Percentiles rank a stretch among this genome's conserved stretches.
phyloP scores from a whole-genome alignment of 371 early-diverging fungal species.

The Apophysomyces ossiformis region DNA sequence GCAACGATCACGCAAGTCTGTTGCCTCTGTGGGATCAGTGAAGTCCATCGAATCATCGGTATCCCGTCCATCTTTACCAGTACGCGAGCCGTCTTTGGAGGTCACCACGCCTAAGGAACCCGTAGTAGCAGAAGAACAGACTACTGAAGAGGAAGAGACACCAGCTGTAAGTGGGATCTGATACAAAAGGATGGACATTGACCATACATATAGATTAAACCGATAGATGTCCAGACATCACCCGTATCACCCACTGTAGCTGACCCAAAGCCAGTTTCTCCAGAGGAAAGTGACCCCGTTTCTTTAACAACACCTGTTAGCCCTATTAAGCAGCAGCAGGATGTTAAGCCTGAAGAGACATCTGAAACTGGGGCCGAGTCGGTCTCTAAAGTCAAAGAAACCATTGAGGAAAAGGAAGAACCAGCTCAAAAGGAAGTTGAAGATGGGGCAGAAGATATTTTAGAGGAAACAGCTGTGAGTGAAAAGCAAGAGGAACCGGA shows the following conservation, averaged over 20 bases:
- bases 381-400: slow-evolving; percentile 1
- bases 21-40: slow-evolving; percentile 26
- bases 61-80: slow-evolving; percentile 7
- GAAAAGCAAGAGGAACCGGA: slow-evolving; percentile 4
- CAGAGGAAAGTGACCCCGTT: slow-evolving; percentile 14
- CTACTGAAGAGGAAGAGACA: neutral
- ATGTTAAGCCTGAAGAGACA: neutral
- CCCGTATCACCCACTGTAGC: slow-evolving; percentile 19
- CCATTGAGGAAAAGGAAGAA: slow-evolving; percentile 18
- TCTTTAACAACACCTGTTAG: slow-evolving; percentile 2
- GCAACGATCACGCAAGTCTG: slow-evolving; percentile 24
- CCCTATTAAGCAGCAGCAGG: slow-evolving; percentile 8
- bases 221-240: slow-evolving; percentile 5
- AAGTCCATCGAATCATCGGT: slow-evolving; percentile 23
- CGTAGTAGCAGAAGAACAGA: neutral
- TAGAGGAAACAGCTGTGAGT: neutral
- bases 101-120: neutral
- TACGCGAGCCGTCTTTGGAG: slow-evolving; percentile 18
- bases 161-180: neutral
- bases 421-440: slow-evolving; percentile 10
- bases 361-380: neutral
- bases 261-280: slow-evolving; percentile 24
- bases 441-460: neutral
- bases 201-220: too few relatives aligned
- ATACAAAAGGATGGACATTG: too few relatives aligned